Percentiles rank a stretch among this genome's conserved stretches.
phyloP scores from a whole-genome alignment of 2,329 filamentous ascomycete species.

The Colletotrichum spaethianum region DNA sequence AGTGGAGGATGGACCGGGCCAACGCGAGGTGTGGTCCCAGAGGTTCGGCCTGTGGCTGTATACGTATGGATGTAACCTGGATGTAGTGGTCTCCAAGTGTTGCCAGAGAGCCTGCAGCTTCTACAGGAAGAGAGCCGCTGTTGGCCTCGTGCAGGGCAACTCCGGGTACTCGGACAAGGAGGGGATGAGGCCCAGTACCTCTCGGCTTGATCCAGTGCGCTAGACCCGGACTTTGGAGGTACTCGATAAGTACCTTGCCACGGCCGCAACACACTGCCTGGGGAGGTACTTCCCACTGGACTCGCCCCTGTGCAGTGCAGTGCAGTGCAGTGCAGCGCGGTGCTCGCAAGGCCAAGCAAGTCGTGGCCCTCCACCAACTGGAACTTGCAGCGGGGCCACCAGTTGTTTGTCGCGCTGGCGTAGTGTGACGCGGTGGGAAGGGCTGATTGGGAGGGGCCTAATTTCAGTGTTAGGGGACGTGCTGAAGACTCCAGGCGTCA shows the following conservation, averaged over 20 bases:
- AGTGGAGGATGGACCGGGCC: constrained; percentile 19
- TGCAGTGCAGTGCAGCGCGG: constrained; percentile 14
- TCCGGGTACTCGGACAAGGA: neutral
- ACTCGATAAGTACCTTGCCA: constrained; percentile 24
- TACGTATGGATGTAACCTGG: neutral
- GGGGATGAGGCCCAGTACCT: neutral
- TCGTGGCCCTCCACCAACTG: constrained; percentile 34
- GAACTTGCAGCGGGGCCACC: constrained; percentile 22
- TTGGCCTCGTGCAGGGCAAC: neutral
- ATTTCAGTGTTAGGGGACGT: constrained; percentile 14
- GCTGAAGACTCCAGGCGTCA: constrained; percentile 26
- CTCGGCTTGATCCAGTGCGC: neutral
- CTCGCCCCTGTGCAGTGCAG: neutral
- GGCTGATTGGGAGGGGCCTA: constrained; percentile 25
- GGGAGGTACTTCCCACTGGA: neutral
- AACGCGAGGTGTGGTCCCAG: constrained; percentile 2
- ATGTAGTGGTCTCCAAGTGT: constrained; percentile 10
- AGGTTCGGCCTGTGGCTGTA: neutral
- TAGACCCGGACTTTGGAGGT: constrained; percentile 14
- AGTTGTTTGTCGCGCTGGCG: constrained; percentile 15
- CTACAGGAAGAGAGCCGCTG: neutral
- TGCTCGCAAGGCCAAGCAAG: constrained; percentile 18
- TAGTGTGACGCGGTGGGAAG: constrained; percentile 30
- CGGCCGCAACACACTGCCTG: neutral
- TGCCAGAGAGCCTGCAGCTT: constrained; percentile 16